Conservation (phyloP, 176 grass and related monocot species). For the Thalia dealbata region DNA sequence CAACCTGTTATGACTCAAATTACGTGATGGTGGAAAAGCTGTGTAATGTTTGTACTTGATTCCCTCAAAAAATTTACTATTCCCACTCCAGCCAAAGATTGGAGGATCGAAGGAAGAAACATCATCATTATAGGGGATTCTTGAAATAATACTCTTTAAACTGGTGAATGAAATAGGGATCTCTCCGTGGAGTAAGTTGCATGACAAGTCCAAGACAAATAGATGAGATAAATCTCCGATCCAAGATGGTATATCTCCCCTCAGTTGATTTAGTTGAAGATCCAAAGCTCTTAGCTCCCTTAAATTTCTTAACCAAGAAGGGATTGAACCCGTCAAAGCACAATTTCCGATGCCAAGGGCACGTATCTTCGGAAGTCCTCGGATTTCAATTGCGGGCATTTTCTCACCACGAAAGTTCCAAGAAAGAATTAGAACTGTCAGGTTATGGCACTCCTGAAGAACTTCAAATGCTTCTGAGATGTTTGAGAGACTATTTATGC, state of each 20-base stretch:
- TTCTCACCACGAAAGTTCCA: neutral
- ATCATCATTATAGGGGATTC: neutral
- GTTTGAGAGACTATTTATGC: neutral
- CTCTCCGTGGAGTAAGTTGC: neutral
- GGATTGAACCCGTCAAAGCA: neutral
- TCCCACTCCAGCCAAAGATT: neutral
- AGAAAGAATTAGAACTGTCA: neutral
- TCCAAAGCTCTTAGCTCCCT: neutral
- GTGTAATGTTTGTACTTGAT: neutral
- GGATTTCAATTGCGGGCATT: neutral
- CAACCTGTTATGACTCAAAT: slow-evolving; percentile 1
- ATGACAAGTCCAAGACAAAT: neutral
- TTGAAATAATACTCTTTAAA: neutral
- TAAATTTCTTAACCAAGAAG: neutral
- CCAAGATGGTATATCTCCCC: neutral
- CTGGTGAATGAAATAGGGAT: neutral
- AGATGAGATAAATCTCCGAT: neutral
- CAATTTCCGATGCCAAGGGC: neutral
- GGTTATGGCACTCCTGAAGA: neutral
- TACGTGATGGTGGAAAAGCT: neutral
- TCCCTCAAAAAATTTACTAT: no score
- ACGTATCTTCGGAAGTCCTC: neutral
- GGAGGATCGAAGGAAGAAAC: neutral
- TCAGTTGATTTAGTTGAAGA: neutral
- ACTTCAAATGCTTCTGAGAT: neutral